Base-by-base conservation (phyloP, 164 flowering plant species). In the Akebia trifoliata region DNA sequence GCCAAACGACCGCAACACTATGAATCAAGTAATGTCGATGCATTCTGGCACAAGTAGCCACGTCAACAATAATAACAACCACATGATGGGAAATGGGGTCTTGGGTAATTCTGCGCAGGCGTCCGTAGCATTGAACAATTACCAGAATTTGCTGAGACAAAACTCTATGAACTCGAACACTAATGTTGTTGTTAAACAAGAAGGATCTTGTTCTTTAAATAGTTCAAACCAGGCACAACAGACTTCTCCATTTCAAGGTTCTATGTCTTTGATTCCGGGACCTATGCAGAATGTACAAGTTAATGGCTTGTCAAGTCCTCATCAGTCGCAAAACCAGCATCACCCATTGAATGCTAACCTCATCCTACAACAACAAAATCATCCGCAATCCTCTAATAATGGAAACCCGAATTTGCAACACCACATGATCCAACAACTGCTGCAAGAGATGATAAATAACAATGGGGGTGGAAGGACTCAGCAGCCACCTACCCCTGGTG, bases 381-480 rank as follows among this genome's bases (percentile, higher is more conserved):
- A 69, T 45, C 52, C 61, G 11, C 83, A 65, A 42, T 18, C 67
- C 21, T 61, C 82, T 12, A 82, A n/a, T n/a, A n/a, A 74, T 61
- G 75, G 70, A 15, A 80, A 72, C 59, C 88, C 69, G 66, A 72
- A 75, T 39, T 40, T 85, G 35, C 93, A 81, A 43, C 90, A 81
- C 54, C 94, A 83, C 35, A 74, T 84, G 83, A 73, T 93, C 56
- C 97, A 93, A 67, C 97, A 85, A 45, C 56, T 86, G 46, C 75
- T 86, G 61, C 96, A 87, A 57, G 89, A 84, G 60, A 81, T 86
- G 79, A 63, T 75, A 38, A 74, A 61, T 43, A 82, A 59, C 54
- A 67, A 52, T 31, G 72, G 79, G 6, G 72, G 70, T 2, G 57
- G 52, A 17, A 53, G 58, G 17, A 65, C 30, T 26, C 77, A 68